phyloP scores from a whole-genome alignment of 208 protist species.

The Leishmania braziliensis region DNA sequence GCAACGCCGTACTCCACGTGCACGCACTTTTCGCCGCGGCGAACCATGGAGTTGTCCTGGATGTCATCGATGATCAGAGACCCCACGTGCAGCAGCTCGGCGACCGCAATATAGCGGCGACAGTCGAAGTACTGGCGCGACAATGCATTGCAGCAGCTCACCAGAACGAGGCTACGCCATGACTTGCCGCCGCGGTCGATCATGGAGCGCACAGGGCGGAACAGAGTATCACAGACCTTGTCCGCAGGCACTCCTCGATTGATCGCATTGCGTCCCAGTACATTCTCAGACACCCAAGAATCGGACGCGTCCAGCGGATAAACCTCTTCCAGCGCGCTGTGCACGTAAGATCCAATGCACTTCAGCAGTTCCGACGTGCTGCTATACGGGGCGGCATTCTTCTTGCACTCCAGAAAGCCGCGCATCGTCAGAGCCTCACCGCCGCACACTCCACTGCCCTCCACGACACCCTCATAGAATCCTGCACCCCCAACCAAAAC shows the following conservation, averaged over 20 bases:
- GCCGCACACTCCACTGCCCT: constrained; percentile 27
- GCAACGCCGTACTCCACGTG: constrained; percentile 60
- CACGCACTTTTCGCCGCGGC: constrained; percentile 54
- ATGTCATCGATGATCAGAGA: constrained; percentile 84
- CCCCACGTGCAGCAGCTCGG: constrained; percentile 70
- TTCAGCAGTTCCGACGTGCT: constrained; percentile 39
- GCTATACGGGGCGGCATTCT: constrained; percentile 9
- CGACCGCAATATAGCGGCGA: constrained; percentile 48
- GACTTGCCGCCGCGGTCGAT: constrained; percentile 69
- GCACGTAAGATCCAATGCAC: constrained; percentile 41
- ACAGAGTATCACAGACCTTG: constrained; percentile 51
- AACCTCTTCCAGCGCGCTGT: constrained; percentile 30
- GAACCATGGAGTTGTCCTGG: constrained; percentile 63
- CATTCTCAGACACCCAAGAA: constrained; percentile 48
- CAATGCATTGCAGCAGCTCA: constrained; percentile 57
- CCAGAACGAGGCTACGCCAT: constrained; percentile 67
- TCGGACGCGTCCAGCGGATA: constrained; percentile 45
- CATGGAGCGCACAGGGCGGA: constrained; percentile 54
- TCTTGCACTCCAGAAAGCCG: constrained; percentile 57
- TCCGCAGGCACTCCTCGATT: constrained; percentile 19
- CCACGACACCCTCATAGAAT: constrained; percentile 58
- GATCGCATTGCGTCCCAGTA: constrained; percentile 40
- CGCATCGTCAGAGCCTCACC: constrained; percentile 27
- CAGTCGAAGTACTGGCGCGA: constrained; percentile 61
- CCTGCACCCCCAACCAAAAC: constrained; percentile 38